These are phyloP conservation scores for Xanthoconium stramineum DNA, from an alignment of 768 basidiomycete species.

Conservation along the genomic window DNA sequence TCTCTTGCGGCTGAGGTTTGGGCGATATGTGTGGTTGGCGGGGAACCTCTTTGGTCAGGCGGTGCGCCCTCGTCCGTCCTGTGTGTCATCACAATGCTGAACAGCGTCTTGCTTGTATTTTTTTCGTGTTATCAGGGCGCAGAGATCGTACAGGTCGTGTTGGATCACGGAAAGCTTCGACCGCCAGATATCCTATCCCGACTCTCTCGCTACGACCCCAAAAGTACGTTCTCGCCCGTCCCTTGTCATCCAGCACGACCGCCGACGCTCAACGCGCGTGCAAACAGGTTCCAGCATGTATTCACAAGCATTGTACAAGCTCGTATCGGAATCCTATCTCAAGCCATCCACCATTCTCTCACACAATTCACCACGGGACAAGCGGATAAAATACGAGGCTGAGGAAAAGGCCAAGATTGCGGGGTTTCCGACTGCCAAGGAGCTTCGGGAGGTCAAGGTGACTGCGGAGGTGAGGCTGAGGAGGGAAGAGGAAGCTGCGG, in stretches of 20 bases:
- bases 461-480: slow-evolving; percentile 59
- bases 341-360: slow-evolving; percentile 76
- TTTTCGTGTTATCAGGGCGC: slow-evolving; percentile 49
- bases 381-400: slow-evolving; percentile 73
- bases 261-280: neutral
- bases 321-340: slow-evolving; percentile 71
- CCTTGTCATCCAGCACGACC: neutral
- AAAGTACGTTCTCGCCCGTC: slow-evolving; percentile 42
- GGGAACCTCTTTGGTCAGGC: slow-evolving; percentile 64
- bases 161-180: slow-evolving; percentile 85
- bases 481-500: slow-evolving; percentile 70
- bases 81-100: neutral
- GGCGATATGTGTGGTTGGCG: slow-evolving; percentile 74
- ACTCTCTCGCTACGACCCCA: slow-evolving; percentile 51
- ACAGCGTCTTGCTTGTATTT: too few relatives aligned
- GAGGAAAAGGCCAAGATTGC: slow-evolving; percentile 73
- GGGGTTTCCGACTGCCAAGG: slow-evolving; percentile 79
- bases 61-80: slow-evolving; percentile 42
- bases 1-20: slow-evolving; percentile 77
- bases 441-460: slow-evolving; percentile 70
- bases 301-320: slow-evolving; percentile 59
- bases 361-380: slow-evolving; percentile 78
- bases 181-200: slow-evolving; percentile 63
- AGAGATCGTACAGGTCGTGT: slow-evolving; percentile 69
- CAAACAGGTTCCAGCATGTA: slow-evolving; percentile 41